Evolutionary conservation across 1,284 basidiomycete genomes (phyloP), one percentile per base, ranked within the genome.

Genomic region (Cutaneotrichosporon sp.): DNA sequence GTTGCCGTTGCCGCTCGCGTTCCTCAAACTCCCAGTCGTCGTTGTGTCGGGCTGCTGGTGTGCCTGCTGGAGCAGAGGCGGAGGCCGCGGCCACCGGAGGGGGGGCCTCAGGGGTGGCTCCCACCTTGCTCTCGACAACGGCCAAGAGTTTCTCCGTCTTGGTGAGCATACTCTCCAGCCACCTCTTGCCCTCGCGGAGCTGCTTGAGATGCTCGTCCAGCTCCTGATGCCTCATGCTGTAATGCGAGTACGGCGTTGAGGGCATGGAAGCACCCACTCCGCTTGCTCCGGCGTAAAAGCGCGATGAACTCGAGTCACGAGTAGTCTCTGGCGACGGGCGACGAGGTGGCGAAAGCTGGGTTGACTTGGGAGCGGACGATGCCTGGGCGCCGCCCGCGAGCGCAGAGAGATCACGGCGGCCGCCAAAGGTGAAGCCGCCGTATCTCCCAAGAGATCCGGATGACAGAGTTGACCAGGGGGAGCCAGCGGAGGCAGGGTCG

Each of bases 201-300:
- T 72, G 70, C 42, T 75, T 72, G 12, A 71, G 70, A 54, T 75
- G 74, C 49, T 75, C 74, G 17, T 56, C 45, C 1, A 75, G 60
- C 51, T 75, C 74, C 5, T 70, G 64, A 3, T 67, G 63, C 43
- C 63, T 64, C 62, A 70, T 66, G 22, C 62, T 59, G 56, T 69
- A 68, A 35, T 67, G 66, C 12, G 62, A 51, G 34, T 67, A 66
- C 5, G 41, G 27, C 9, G 32, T 59, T 9, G 27, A 54, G 12
- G 29, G 14, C 14, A 19, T 35, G 16, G 27, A 19, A 33, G 16
- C 29, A 6, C 32, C 52, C 26, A 33, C 53, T 27, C 41, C 25
- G 16, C 46, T 24, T 11, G 54, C 51, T 16, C 52, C 20, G n/a
- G 42, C 43, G 51, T 52, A 55, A 48, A 55, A 59, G 25, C 57